phyloP scores from a whole-genome alignment of 495 filamentous ascomycete genomes.

The Talaromyces nanjingensis region DNA sequence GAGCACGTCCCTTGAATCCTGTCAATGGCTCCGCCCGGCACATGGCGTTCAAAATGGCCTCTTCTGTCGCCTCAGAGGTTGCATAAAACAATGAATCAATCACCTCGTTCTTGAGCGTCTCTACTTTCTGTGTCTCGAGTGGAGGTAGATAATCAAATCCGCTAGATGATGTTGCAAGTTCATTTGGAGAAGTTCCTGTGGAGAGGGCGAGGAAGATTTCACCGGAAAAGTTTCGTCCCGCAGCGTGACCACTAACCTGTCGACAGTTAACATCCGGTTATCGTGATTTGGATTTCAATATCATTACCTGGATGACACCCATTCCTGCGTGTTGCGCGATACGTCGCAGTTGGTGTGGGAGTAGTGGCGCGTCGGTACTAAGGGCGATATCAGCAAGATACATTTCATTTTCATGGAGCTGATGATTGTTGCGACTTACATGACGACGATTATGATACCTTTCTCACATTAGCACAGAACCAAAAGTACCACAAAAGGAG shows the following conservation, averaged over 20 bases:
- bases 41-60: conserved; percentile 2
- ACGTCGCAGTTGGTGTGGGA: conserved; percentile 5
- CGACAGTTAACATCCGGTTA: background rate
- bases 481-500: background rate
- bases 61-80: background rate
- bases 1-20: background rate
- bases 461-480: background rate
- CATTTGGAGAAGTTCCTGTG: background rate
- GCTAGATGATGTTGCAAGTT: background rate
- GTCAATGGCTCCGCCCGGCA: background rate
- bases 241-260: background rate
- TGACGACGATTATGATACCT: background rate
- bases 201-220: conserved; percentile 1
- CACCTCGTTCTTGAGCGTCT: conserved; percentile 2
- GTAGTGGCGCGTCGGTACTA: conserved; percentile 1
- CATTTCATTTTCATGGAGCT: background rate
- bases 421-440: background rate
- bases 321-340: background rate
- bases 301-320: background rate
- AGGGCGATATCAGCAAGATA: background rate
- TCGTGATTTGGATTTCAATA: background rate
- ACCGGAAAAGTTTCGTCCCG: conserved; percentile 1
- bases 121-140: background rate
- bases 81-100: conserved; percentile 4
- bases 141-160: conserved; percentile 1